Conservation (phyloP, 2,329 filamentous ascomycete species). For the Purpureocillium lavendulum region DNA sequence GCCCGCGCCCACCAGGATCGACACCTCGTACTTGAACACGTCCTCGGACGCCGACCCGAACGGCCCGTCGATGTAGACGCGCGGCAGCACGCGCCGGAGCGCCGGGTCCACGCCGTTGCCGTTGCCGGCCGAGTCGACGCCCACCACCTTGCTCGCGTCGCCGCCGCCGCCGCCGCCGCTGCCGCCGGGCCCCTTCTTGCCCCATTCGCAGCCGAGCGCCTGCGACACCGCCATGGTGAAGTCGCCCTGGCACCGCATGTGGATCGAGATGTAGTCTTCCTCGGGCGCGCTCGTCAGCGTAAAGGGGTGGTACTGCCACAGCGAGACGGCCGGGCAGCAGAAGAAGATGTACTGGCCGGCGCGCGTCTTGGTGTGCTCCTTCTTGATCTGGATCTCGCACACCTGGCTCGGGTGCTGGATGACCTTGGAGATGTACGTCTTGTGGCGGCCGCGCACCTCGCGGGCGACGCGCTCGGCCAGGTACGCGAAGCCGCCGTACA, state of each 20-base stretch:
- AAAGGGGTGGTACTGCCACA: constrained; percentile 87
- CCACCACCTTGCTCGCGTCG: constrained; percentile 58
- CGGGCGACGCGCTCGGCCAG: constrained; percentile 71
- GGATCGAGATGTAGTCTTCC: constrained; percentile 83
- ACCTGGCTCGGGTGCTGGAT: constrained; percentile 85
- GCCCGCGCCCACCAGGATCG: constrained; percentile 71
- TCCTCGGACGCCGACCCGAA: constrained; percentile 83
- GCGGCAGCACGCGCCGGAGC: constrained; percentile 64
- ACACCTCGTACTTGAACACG: constrained; percentile 81
- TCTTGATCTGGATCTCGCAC: constrained; percentile 87
- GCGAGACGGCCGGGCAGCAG: constrained; percentile 75
- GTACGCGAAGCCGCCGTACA: constrained; percentile 75
- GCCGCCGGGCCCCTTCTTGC: constrained; percentile 35
- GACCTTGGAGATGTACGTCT: constrained; percentile 81
- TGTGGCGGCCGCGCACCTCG: constrained; percentile 71
- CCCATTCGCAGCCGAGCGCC: constrained; percentile 68
- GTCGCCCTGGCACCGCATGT: constrained; percentile 75
- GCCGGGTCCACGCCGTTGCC: constrained; percentile 56
- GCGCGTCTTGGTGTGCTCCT: constrained; percentile 72
- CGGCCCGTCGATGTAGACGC: constrained; percentile 76
- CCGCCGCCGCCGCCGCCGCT: constrained; percentile 2
- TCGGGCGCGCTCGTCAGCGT: constrained; percentile 80
- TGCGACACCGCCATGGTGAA: constrained; percentile 65
- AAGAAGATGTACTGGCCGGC: constrained; percentile 86
- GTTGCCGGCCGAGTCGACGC: constrained; percentile 51